phyloP scores from a whole-genome alignment of 371 early-diverging fungal genomes.

The Chytridium lagenaria region DNA sequence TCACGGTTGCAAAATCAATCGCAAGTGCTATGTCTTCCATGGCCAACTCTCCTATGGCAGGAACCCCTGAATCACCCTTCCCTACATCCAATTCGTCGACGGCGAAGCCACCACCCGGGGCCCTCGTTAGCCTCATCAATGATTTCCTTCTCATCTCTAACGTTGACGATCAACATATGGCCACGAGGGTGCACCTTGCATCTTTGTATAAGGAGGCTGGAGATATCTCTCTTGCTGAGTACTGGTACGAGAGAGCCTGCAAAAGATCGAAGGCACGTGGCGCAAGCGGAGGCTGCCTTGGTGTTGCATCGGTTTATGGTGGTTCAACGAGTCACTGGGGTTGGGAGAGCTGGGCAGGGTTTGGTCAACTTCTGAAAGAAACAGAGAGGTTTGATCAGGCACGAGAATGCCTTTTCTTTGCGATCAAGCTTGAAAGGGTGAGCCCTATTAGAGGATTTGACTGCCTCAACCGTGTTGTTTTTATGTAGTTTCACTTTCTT shows the following conservation, averaged over 20 bases:
- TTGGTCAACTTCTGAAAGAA: slow-evolving; percentile 39
- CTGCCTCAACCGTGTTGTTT: slow-evolving; percentile 33
- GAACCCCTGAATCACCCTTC: not conserved
- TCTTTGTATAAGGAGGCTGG: slow-evolving; percentile 35
- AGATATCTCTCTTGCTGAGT: slow-evolving; percentile 41
- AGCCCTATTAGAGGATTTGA: slow-evolving; percentile 51
- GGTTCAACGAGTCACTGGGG: slow-evolving; percentile 49
- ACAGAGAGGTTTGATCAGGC: slow-evolving; percentile 38
- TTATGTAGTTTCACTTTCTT: too few species aligned
- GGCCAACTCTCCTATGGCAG: not conserved
- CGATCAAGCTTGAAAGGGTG: slow-evolving; percentile 42
- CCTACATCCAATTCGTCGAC: not conserved
- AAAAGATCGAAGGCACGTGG: slow-evolving; percentile 49
- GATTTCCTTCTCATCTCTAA: slow-evolving; percentile 38
- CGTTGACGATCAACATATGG: slow-evolving; percentile 54
- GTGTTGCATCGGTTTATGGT: slow-evolving; percentile 47
- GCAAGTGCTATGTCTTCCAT: not conserved
- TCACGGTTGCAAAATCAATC: slow-evolving; percentile 14
- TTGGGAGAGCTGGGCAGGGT: slow-evolving; percentile 50
- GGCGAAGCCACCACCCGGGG: too few species aligned
- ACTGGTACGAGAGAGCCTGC: slow-evolving; percentile 50
- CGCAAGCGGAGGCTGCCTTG: slow-evolving; percentile 43
- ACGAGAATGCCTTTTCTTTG: slow-evolving; percentile 42
- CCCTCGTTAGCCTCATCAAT: slow-evolving; percentile 6
- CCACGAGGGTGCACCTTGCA: slow-evolving; percentile 50